Conservation (phyloP, 2,329 filamentous ascomycete genomes). For the Nemania sp. region DNA sequence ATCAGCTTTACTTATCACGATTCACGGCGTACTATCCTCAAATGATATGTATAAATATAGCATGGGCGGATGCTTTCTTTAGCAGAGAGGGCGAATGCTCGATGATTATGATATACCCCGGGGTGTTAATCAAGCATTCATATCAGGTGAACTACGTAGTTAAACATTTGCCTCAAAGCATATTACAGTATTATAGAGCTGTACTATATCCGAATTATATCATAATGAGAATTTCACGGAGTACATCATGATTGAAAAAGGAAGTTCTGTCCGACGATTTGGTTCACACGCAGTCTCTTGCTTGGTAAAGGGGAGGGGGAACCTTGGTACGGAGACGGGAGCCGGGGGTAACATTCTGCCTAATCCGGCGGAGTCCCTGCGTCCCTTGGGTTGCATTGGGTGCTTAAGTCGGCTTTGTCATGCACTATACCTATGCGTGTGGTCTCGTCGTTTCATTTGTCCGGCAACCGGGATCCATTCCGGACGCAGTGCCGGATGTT, state of each 20-base stretch:
- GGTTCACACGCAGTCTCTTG: background rate
- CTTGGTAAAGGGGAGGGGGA: background rate
- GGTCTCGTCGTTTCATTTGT: background rate
- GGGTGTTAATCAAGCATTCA: background rate
- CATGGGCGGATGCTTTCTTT: background rate
- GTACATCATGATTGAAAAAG: slow-evolving; percentile 1
- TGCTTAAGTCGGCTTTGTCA: background rate
- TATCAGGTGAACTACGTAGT: background rate
- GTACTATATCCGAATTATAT: slow-evolving; percentile 1
- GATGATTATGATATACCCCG: slow-evolving; percentile 30
- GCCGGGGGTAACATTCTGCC: background rate
- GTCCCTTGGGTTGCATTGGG: background rate
- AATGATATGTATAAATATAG: slow-evolving; percentile 1
- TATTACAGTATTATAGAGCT: background rate
- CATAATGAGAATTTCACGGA: too few species aligned
- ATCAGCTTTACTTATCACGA: background rate
- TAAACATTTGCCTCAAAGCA: background rate
- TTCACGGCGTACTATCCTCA: background rate
- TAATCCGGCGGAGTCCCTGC: background rate
- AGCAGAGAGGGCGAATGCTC: background rate
- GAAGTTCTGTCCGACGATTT: slow-evolving; percentile 8
- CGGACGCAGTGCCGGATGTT: background rate
- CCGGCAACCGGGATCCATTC: background rate
- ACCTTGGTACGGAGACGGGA: background rate
- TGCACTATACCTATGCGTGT: background rate